phyloP scores from a whole-genome alignment of 1,284 basidiomycete genomes.

The Heliocybe sulcata region DNA sequence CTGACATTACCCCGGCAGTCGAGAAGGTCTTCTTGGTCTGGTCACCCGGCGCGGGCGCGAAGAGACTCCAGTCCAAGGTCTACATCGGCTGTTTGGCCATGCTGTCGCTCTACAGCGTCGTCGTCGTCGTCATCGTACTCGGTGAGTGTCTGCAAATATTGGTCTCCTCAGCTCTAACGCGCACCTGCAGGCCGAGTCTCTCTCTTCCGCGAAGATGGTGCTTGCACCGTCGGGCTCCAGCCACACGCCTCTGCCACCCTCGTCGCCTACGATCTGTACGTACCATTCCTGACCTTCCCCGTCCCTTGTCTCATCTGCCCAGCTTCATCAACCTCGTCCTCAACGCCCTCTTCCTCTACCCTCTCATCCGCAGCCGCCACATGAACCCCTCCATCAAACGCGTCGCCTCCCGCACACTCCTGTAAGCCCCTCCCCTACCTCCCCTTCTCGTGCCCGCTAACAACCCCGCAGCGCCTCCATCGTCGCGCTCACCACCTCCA shows the following conservation, averaged over 20 bases:
- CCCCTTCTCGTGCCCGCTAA: background rate
- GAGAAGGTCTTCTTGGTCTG: constrained; percentile 31
- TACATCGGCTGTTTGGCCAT: constrained; percentile 25
- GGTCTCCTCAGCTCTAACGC: background rate
- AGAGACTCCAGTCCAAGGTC: constrained; percentile 23
- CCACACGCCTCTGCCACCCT: constrained; percentile 30
- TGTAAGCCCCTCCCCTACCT: constrained; percentile 18
- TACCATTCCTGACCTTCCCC: constrained; percentile 9
- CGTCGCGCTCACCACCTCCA: constrained; percentile 33
- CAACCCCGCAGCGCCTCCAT: constrained; percentile 29
- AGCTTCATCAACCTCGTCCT: constrained; percentile 34
- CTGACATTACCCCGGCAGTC: constrained; percentile 15
- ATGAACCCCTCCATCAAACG: constrained; percentile 25
- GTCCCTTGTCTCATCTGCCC: background rate
- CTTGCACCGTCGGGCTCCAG: constrained; percentile 37
- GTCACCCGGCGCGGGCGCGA: constrained; percentile 13
- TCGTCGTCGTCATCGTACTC: constrained; percentile 24
- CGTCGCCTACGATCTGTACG: constrained; percentile 32
- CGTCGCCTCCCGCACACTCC: constrained; percentile 31
- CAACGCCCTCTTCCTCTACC: constrained; percentile 39
- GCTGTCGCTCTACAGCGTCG: constrained; percentile 23
- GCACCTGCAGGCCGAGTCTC: constrained; percentile 25
- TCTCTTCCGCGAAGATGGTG: constrained; percentile 23
- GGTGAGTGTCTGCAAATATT: constrained; percentile 15
- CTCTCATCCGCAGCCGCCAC: constrained; percentile 29